Evolutionary conservation across 805 yeast genomes (phyloP).

Genomic region (Saturnispora halmiae): DNA sequence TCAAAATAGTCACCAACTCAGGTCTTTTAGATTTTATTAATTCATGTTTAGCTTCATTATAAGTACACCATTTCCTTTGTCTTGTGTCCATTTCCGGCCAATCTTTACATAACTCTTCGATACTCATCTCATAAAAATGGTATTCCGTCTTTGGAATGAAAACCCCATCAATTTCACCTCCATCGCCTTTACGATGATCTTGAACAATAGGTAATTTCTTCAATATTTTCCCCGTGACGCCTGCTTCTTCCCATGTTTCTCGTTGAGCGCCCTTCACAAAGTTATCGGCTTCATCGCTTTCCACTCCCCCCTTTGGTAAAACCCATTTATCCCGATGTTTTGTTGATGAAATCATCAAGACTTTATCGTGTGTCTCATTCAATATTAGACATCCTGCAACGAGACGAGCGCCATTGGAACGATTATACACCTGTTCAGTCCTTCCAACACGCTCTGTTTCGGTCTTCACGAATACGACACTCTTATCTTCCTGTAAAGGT

Average conservation of each 20-base stretch:
- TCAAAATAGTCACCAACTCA: slow-evolving; percentile 57
- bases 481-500: slow-evolving; percentile 10
- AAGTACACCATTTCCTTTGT: slow-evolving; percentile 66
- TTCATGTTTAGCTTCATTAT: slow-evolving; percentile 56
- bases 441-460: slow-evolving; percentile 45
- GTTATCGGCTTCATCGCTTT: slow-evolving; percentile 58
- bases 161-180: slow-evolving; percentile 12
- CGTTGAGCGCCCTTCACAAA: slow-evolving; percentile 52
- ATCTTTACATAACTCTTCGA: slow-evolving; percentile 41
- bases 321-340: slow-evolving; percentile 70
- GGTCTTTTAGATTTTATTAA: slow-evolving; percentile 49
- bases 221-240: slow-evolving; percentile 58
- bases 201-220: slow-evolving; percentile 53
- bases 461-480: slow-evolving; percentile 23
- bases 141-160: slow-evolving; percentile 68
- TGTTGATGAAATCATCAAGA: slow-evolving; percentile 71
- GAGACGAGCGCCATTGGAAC: slow-evolving; percentile 62
- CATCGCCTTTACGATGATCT: slow-evolving; percentile 37
- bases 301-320: slow-evolving; percentile 94
- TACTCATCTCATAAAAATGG: slow-evolving; percentile 74
- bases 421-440: slow-evolving; percentile 48
- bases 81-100: slow-evolving; percentile 75
- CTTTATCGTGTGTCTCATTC: slow-evolving; percentile 45
- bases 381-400: slow-evolving; percentile 91
- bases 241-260: slow-evolving; percentile 98